Base-by-base conservation (phyloP, 164 flowering plant species). In the Vitis riparia region DNA sequence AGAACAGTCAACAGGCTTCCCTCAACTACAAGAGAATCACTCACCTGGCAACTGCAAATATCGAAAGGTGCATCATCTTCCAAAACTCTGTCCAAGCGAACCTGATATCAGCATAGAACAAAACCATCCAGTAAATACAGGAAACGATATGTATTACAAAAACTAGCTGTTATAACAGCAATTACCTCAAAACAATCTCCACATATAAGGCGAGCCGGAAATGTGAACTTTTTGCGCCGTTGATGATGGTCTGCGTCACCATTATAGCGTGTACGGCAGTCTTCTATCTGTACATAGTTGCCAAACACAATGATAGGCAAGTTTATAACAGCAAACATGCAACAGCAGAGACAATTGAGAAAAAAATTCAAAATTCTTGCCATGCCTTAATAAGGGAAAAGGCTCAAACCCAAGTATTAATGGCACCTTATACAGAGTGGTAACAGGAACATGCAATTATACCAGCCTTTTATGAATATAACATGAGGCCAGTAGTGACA, bases 41-140 rank as follows among this genome's bases (percentile, higher is more conserved):
- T 81, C 67, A 91, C 99, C 92, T 94, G 99, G 81, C 98, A 96
- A 79, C 99, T 93, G 83, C 92, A 88, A 60, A 96, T 73, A 78
- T 96, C 98, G 76, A 96, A 96, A 55, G 99, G 99, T 10, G 87
- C 99, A 85, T 96, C 99, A 73, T 89, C 91, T 68, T 79, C 84
- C 75, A 96, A 81, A 76, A 80, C 91, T 82, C 78, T 78, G 76
- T 91, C 98, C 78, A 96, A 78, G 17, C 75, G 84, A 71, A 82
- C 87, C 99, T 96, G 83, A 75, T 63, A 69, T 51, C 61, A 69
- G 14, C 63, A 71, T 10, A 61, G 63, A 65, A 52, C 48, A 68
- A 48, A 63, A 37, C 0, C 44, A 37, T 37, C 44, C 6, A 37
- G 44, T 37, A 37, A 37, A 5, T 37, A 37, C 44, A 5, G 44